Percentiles rank a stretch among this genome's conserved stretches.
These are phyloP conservation scores for Monilinia fructicola DNA, from an alignment of 2,329 filamentous ascomycete genomes.

Conservation along the genomic window DNA sequence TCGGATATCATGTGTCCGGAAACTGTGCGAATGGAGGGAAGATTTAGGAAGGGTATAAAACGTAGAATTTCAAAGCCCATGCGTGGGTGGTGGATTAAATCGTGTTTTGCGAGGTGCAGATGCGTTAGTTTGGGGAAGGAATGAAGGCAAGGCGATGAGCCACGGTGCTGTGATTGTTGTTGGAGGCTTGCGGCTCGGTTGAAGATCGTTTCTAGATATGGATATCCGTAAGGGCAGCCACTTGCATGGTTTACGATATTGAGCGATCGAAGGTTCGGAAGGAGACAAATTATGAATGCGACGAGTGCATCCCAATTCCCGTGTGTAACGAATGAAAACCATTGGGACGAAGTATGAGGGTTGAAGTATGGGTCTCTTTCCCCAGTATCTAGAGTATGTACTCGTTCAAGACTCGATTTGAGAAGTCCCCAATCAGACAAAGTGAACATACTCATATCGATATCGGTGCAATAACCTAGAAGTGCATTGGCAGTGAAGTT, in stretches of 20 bases:
- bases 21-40: slow-evolving; percentile 14
- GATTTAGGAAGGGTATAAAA: slow-evolving; percentile 7
- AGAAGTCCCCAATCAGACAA: background rate
- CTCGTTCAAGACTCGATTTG: background rate
- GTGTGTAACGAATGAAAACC: background rate
- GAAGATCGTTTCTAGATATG: slow-evolving; percentile 23
- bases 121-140: background rate
- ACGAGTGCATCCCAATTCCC: slow-evolving; percentile 24
- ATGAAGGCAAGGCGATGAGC: background rate
- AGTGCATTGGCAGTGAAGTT: slow-evolving; percentile 15
- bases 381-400: background rate
- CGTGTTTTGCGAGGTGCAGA: slow-evolving; percentile 16
- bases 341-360: background rate
- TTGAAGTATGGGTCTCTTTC: background rate
- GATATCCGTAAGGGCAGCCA: slow-evolving; percentile 21
- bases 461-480: slow-evolving; percentile 16
- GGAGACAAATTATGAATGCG: slow-evolving; percentile 19
- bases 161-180: background rate
- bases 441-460: slow-evolving; percentile 2
- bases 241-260: slow-evolving; percentile 23
- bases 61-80: slow-evolving; percentile 21
- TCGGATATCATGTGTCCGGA: slow-evolving; percentile 20
- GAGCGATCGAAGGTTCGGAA: slow-evolving; percentile 19
- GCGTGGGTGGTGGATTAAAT: slow-evolving; percentile 9
- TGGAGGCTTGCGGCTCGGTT: slow-evolving; percentile 16